Evolutionary conservation across 768 basidiomycete species (phyloP), one percentile per base, ranked within the genome.

Genomic region (Scleroderma citrinum): DNA sequence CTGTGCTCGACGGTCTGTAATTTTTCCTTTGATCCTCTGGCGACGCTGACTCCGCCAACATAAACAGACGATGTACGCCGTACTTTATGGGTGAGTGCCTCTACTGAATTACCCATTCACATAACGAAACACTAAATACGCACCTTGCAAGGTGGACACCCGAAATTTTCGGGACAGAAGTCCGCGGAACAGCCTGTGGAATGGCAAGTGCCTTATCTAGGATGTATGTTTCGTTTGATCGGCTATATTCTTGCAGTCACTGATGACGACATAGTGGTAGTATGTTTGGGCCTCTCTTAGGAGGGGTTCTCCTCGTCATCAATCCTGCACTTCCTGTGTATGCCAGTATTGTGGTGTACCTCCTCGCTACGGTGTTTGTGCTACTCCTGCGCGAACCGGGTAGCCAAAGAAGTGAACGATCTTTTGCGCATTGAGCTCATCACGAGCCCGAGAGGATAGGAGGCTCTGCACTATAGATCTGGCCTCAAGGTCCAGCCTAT

Each of bases 181-280:
- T 92, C 3, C 81, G 92, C 42, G 92, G 92, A 23, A 92, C 91
- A 1, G 92, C 91, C 0, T 85, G 87, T 59, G 92, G 92, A 1
- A 85, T 88, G 46, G 91, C 92, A 0, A 90, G 88, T 3, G 91
- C 90, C 10, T 66, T 94, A 1, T 92, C 87, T 2, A 75, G 92
- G 64, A 81, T 93, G 84, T 91, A 59, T 45, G 84, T 73, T 19
- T 21, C 46, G 20, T 32, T 3, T n/a, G 11, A 14, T 14, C 5
- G 14, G 11, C 36, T 36, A 38, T 21, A 46, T 38, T 10, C 2
- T 19, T 24, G 8, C 26, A 29, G 26, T 19, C 23, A 24, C 29
- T n/a, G 17, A 31, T 20, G 4, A 41, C 17, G 13, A 46, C 37
- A n/a, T 21, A 42, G 90, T 64, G 87, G 90, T 7, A 91, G 91